These are phyloP conservation scores for Candida orba DNA, from an alignment of 805 yeast species.

Conservation along the genomic window DNA sequence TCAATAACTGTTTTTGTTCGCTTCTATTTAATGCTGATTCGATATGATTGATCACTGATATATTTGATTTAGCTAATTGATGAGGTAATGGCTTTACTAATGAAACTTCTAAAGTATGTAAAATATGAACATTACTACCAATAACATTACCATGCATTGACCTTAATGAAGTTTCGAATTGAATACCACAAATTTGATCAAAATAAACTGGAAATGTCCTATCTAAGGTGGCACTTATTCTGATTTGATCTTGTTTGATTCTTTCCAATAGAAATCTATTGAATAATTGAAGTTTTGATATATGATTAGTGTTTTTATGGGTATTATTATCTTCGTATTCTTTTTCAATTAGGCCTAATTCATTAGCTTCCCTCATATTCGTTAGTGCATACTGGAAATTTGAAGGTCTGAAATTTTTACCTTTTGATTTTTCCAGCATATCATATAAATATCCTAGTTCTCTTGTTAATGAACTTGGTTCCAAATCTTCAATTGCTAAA, in stretches of 20 bases:
- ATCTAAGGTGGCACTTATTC: conserved; percentile 17
- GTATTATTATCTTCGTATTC: conserved; percentile 22
- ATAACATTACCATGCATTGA: conserved; percentile 19
- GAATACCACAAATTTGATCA: conserved; percentile 34
- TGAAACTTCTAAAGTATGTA: conserved; percentile 16
- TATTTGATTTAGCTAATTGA: conserved; percentile 23
- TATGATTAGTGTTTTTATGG: conserved; percentile 16
- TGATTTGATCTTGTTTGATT: conserved; percentile 42
- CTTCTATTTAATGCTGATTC: conserved; percentile 53
- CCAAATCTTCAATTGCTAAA: conserved; percentile 45
- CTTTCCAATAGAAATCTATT: conserved; percentile 51
- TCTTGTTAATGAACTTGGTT: conserved; percentile 48
- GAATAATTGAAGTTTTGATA: conserved; percentile 38
- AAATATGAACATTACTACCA: conserved; percentile 5
- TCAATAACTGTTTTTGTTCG: conserved; percentile 42
- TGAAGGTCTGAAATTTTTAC: conserved; percentile 72
- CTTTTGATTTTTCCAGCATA: conserved; percentile 79
- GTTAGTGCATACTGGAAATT: conserved; percentile 60
- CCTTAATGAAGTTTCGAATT: conserved; percentile 34
- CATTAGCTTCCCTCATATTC: conserved; percentile 41
- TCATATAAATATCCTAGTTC: conserved; percentile 88
- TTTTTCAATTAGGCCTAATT: conserved; percentile 44
- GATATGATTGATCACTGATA: conserved; percentile 45
- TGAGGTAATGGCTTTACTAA: conserved; percentile 16
- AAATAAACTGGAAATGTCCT: conserved; percentile 7